phyloP scores from a whole-genome alignment of 805 yeast species.

The Ogataea nitratoaversa region DNA sequence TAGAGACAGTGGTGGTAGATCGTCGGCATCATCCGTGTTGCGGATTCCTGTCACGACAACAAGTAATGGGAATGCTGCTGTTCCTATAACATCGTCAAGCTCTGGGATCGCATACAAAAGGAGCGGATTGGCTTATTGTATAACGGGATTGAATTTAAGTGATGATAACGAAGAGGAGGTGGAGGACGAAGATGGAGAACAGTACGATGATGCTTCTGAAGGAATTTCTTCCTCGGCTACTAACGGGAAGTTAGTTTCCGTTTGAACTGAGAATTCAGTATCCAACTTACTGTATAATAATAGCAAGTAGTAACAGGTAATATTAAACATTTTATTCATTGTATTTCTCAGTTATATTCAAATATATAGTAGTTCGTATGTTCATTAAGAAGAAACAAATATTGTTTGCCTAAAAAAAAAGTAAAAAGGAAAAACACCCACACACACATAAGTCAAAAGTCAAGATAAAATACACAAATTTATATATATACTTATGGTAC shows the following conservation, averaged over 20 bases:
- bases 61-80: too few relatives aligned
- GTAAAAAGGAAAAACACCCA: too few relatives aligned
- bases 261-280: too few relatives aligned
- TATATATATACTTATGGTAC: too few relatives aligned
- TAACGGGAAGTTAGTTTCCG: background rate
- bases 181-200: conserved; percentile 3
- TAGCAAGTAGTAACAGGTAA: background rate
- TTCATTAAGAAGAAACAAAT: too few relatives aligned
- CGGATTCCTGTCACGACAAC: conserved; percentile 4
- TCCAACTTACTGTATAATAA: background rate
- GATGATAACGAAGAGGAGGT: conserved; percentile 14
- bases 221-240: background rate
- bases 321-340: too few relatives aligned
- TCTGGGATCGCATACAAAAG: conserved; percentile 1
- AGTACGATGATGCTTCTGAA: background rate
- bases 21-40: conserved; percentile 5
- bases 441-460: too few relatives aligned
- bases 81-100: too few relatives aligned
- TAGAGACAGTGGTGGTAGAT: conserved; percentile 2
- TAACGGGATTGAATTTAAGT: conserved; percentile 18
- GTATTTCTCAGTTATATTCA: too few relatives aligned
- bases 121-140: conserved; percentile 21
- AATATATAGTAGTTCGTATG: too few relatives aligned
- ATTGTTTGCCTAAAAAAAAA: too few relatives aligned
- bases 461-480: background rate